Base-by-base conservation (phyloP, 2,329 filamentous ascomycete genomes). In the Pochonia chlamydosporia region DNA sequence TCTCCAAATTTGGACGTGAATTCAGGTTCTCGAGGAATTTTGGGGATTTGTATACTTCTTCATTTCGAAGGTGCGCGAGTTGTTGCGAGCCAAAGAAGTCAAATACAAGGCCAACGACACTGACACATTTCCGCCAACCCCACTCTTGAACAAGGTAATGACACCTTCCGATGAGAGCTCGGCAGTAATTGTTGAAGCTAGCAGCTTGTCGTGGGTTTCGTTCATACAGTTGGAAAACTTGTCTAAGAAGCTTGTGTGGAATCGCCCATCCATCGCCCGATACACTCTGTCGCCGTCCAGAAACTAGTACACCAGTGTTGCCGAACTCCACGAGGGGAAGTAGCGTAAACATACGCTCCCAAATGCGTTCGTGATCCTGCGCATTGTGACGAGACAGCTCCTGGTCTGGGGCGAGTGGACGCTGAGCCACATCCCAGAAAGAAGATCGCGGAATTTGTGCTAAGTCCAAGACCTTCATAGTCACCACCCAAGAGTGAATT, bases 71-170 rank as follows among this genome's bases (percentile, higher is more conserved):
- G 59, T 86, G 78, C 3, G 74, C 73, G 10, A 86, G 70, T 40
- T 78, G 73, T 52, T 81, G 78, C 2, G 75, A 75, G 9, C 80
- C 81, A 54, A 85, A 86, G 57, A 85, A 85, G 61, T 86, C 82
- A 52, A 85, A 86, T 3, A 86, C 74, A 2, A 74, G 69, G 2
- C 81, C 79, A 26, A 85, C 67, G 13, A 85, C 71, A 10, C 71
- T 66, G 40, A 74, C 76, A 54, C 75, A 79, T 50, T 70, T 78
- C 31, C 69, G 69, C 83, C 83, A 86, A 4, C 79, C 79, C 83
- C 83, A 87, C 60, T 81, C 75, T 48, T 75, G 68, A 40, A 84
- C 76, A 9, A 85, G 70, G 57, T 78, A 77, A 56, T 85, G 75
- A 51, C 82, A 86, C 25, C 83, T 76, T 16, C 72, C 71, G 26